Conservation (phyloP, 305 asterid species). For the Fraxinus nigra region DNA sequence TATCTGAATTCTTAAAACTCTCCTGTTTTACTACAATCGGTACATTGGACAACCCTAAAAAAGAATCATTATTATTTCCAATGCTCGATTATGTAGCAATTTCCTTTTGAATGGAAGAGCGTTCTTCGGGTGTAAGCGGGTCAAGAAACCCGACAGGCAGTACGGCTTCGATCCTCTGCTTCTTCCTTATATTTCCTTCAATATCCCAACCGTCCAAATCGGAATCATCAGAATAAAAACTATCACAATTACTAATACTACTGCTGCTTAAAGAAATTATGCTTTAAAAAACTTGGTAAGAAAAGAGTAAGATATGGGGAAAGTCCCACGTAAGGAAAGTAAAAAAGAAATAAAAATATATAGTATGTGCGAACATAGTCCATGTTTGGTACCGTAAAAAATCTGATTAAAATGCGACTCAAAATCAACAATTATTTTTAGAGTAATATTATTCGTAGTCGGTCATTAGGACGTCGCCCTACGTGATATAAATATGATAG, state of each 20-base stretch:
- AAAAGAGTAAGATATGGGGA: no score
- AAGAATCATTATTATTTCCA: background rate
- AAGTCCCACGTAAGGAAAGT: no score
- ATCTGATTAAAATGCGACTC: no score
- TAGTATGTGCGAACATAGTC: no score
- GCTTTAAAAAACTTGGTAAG: background rate
- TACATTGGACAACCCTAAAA: background rate
- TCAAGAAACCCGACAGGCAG: conserved; percentile 65
- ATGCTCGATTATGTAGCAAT: background rate
- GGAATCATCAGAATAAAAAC: background rate
- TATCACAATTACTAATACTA: background rate
- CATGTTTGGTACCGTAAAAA: no score
- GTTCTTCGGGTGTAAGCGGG: conserved; percentile 36
- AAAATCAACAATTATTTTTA: no score
- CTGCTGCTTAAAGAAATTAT: conserved; percentile 23
- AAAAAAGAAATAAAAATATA: no score
- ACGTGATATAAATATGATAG: no score
- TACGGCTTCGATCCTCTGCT: conserved; percentile 25
- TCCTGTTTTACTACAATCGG: conserved; percentile 17
- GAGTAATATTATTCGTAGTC: no score
- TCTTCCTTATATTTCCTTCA: conserved; percentile 25
- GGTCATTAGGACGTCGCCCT: no score
- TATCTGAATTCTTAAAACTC: background rate
- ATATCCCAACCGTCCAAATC: background rate
- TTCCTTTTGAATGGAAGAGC: background rate